These are phyloP conservation scores for Monosporascus sp. DNA, from an alignment of 2,329 filamentous ascomycete genomes.

Conservation along the genomic window DNA sequence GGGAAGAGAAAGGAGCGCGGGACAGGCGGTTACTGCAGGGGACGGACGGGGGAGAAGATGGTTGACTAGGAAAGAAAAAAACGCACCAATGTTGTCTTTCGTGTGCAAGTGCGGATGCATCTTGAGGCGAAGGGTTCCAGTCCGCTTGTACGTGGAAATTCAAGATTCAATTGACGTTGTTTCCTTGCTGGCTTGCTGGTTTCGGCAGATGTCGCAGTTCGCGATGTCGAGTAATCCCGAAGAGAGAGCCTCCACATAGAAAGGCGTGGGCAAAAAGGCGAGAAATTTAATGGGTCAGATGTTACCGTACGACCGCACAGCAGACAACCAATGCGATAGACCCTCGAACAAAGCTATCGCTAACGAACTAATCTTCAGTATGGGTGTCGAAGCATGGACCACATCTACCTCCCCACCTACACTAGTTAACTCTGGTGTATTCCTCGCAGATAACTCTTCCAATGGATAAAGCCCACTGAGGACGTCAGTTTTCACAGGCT, in stretches of 20 bases:
- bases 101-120: conserved; percentile 99
- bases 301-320: no score
- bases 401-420: background rate
- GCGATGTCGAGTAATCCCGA: no score
- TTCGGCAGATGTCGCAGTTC: no score
- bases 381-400: background rate
- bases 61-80: background rate
- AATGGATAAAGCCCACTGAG: background rate
- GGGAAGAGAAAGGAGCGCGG: no score
- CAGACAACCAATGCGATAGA: no score
- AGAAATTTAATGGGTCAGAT: no score
- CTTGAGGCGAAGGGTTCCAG: conserved; percentile 20
- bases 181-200: background rate
- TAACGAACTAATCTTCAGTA: no score
- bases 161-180: background rate
- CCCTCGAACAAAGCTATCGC: background rate
- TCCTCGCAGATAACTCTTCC: background rate
- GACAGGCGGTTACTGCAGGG: background rate
- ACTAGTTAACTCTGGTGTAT: no score
- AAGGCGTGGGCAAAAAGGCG: no score
- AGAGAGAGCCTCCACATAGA: no score
- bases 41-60: background rate
- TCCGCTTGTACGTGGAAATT: background rate
- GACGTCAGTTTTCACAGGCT: background rate
- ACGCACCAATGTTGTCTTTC: conserved; percentile 77